These are phyloP conservation scores for Aristolochia fimbriata DNA, from an alignment of 164 flowering plant species.

Conservation along the genomic window DNA sequence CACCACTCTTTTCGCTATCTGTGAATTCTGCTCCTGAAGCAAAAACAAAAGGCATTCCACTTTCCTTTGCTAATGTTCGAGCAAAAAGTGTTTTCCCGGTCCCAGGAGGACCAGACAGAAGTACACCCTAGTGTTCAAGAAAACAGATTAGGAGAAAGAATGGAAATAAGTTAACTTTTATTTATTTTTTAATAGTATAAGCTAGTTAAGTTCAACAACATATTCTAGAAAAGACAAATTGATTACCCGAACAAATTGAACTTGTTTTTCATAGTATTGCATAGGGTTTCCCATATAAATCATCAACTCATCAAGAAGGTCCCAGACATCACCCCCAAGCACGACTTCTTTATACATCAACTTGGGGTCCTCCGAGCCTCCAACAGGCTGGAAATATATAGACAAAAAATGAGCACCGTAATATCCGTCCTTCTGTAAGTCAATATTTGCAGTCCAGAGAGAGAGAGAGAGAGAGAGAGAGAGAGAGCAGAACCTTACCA, in stretches of 20 bases:
- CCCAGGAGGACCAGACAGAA: slow-evolving; percentile 97
- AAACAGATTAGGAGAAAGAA: not conserved
- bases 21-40: slow-evolving; percentile 99
- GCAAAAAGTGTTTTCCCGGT: slow-evolving; percentile 99
- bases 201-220: not conserved
- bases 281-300: slow-evolving; percentile 91
- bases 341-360: slow-evolving; percentile 88
- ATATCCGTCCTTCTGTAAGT: no score
- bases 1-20: slow-evolving; percentile 89
- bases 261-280: slow-evolving; percentile 76
- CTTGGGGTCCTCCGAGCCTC: slow-evolving; percentile 56
- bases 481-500: slow-evolving; percentile 35
- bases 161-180: not conserved
- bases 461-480: not conserved
- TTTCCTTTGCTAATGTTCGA: slow-evolving; percentile 85
- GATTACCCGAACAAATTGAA: slow-evolving; percentile 85
- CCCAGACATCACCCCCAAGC: slow-evolving; percentile 97
- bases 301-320: slow-evolving; percentile 95
- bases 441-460: not conserved
- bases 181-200: no score
- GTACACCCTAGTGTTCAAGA: slow-evolving; percentile 66
- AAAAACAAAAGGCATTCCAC: slow-evolving; percentile 96
- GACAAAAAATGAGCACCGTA: not conserved
- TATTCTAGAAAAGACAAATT: slow-evolving; percentile 1
- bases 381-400: slow-evolving; percentile 57